A percentile compares a stretch with the other conserved stretches of the same genome.
These are phyloP conservation scores for Ogataea trehalophila DNA, from an alignment of 805 yeast genomes.

Conservation along the genomic window DNA sequence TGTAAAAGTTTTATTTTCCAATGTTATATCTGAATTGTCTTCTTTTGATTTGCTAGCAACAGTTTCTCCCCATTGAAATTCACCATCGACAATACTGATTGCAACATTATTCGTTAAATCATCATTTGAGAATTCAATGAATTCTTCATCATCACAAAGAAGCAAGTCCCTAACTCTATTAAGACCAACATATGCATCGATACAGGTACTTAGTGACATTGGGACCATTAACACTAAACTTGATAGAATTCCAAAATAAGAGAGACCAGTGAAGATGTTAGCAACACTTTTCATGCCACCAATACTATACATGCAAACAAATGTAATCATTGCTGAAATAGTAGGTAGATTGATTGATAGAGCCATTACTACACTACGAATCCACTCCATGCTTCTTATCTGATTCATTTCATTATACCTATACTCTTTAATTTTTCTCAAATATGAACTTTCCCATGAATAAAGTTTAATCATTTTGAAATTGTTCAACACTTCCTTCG, in stretches of 20 bases:
- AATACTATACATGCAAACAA: conserved; percentile 35
- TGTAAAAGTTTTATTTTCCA: conserved; percentile 15
- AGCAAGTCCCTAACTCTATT: conserved; percentile 52
- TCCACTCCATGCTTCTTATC: conserved; percentile 54
- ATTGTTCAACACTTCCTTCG: conserved; percentile 73
- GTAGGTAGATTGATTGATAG: conserved; percentile 55
- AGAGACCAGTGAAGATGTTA: conserved; percentile 59
- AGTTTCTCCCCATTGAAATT: conserved; percentile 62
- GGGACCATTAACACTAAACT: conserved; percentile 63
- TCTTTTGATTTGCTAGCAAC: conserved; percentile 7
- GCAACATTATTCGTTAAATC: conserved; percentile 29
- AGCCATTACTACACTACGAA: conserved; percentile 55
- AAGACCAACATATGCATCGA: conserved; percentile 60
- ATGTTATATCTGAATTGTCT: conserved; percentile 48
- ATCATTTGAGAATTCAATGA: not conserved
- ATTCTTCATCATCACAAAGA: conserved; percentile 24
- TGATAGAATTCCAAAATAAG: conserved; percentile 47
- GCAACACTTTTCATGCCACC: conserved; percentile 45
- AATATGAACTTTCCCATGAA: conserved; percentile 84
- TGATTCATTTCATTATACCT: conserved; percentile 57
- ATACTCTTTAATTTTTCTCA: conserved; percentile 44
- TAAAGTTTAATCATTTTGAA: conserved; percentile 79
- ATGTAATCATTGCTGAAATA: conserved; percentile 61
- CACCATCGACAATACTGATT: conserved; percentile 45
- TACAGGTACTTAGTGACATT: conserved; percentile 56